Percentiles rank a stretch among this genome's conserved stretches.
Conservation (phyloP, 2,329 filamentous ascomycete species). For the Penicillium digitatum region DNA sequence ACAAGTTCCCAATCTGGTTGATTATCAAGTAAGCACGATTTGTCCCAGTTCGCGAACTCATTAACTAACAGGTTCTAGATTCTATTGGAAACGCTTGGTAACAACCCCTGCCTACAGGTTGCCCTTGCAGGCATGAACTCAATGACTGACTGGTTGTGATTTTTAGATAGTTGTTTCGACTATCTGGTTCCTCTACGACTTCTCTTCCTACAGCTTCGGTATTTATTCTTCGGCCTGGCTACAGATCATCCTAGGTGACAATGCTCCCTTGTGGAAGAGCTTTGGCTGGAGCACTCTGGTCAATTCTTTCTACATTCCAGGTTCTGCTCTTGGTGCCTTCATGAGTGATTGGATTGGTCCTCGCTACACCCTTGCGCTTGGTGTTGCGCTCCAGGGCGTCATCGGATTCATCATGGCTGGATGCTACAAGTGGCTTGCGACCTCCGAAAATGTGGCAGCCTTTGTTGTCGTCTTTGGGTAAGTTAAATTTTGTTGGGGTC, state of each 20-base stretch:
- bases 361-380: conserved; percentile 66
- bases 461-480: conserved; percentile 74
- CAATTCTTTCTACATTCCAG: conserved; percentile 85
- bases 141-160: conserved; percentile 6
- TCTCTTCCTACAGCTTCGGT: conserved; percentile 77
- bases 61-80: conserved; percentile 50
- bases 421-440: conserved; percentile 66
- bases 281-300: conserved; percentile 88
- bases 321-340: conserved; percentile 72
- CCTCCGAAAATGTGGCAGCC: conserved; percentile 62
- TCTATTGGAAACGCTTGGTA: conserved; percentile 69
- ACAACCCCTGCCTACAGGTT: not conserved
- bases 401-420: conserved; percentile 89
- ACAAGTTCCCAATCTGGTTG: conserved; percentile 51
- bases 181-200: conserved; percentile 88
- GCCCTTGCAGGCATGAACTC: not conserved
- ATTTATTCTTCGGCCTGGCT: conserved; percentile 70
- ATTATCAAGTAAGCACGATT: conserved; percentile 44
- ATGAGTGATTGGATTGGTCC: conserved; percentile 76
- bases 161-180: conserved; percentile 56
- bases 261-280: conserved; percentile 64
- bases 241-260: conserved; percentile 57
- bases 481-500: conserved; percentile 7
- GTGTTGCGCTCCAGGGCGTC: conserved; percentile 67
- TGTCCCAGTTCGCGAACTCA: conserved; percentile 18